Conservation (phyloP, 2,329 filamentous ascomycete genomes). For the Aspergillus thermomutatus region DNA sequence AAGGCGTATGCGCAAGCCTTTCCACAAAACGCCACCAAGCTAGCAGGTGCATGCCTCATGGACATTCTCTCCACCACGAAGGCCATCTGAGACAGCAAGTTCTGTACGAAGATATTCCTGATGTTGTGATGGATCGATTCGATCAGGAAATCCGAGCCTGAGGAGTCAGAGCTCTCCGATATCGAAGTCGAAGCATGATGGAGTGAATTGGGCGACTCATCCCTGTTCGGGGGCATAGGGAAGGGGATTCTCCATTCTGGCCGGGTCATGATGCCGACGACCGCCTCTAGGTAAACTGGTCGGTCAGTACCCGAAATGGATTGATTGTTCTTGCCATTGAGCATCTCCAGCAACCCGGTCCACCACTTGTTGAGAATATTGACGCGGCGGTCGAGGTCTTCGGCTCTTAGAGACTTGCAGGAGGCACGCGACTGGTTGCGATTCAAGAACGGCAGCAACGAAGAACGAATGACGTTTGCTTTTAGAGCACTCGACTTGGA, state of each 20-base stretch:
- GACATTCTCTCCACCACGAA: constrained; percentile 90
- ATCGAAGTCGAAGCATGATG: constrained; percentile 44
- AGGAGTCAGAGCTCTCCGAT: constrained; percentile 55
- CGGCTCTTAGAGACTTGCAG: constrained; percentile 63
- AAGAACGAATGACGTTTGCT: constrained; percentile 68
- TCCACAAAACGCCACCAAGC: constrained; percentile 78
- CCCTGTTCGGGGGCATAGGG: constrained; percentile 54
- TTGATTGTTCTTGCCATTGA: constrained; percentile 71
- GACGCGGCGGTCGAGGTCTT: constrained; percentile 77
- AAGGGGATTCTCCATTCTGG: constrained; percentile 79
- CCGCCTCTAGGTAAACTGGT: constrained; percentile 73
- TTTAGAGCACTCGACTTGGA: constrained; percentile 71
- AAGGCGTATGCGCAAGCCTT: constrained; percentile 91
- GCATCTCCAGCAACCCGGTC: constrained; percentile 75
- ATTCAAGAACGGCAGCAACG: constrained; percentile 73
- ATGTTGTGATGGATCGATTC: constrained; percentile 84
- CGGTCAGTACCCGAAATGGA: constrained; percentile 81
- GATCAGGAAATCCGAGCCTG: constrained; percentile 64
- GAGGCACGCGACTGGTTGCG: constrained; percentile 67
- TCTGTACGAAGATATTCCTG: constrained; percentile 79
- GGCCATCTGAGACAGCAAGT: constrained; percentile 76
- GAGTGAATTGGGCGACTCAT: constrained; percentile 26
- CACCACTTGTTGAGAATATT: constrained; percentile 89
- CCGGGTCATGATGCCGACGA: constrained; percentile 79
- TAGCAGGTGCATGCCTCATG: constrained; percentile 66